Percentiles rank a stretch among this genome's conserved stretches.
Evolutionary conservation across 2,329 filamentous ascomycete genomes (phyloP).

Genomic region (Pestalotiopsis sp.): DNA sequence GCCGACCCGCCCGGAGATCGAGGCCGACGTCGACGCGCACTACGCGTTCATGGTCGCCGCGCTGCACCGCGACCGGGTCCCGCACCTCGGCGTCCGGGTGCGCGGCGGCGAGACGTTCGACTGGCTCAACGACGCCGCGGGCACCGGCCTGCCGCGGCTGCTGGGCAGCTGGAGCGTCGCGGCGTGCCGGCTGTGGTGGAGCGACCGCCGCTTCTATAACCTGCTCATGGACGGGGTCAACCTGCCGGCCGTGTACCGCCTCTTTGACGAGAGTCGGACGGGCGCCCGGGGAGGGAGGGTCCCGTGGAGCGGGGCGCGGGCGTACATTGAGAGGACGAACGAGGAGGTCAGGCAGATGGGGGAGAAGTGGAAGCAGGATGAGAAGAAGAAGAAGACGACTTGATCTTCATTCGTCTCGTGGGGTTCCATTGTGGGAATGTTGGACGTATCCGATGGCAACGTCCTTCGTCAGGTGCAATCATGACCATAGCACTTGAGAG

Average conservation of each 20-base stretch:
- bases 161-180: neutral
- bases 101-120: neutral
- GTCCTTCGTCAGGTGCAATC: too few relatives aligned
- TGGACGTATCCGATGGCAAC: too few relatives aligned
- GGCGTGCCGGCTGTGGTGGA: slow-evolving; percentile 9
- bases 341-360: neutral
- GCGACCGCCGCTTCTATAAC: neutral
- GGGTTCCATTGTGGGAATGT: neutral
- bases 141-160: neutral
- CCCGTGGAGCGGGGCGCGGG: slow-evolving; percentile 1
- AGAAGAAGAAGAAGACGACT: neutral
- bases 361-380: neutral
- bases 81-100: neutral
- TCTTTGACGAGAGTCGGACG: neutral
- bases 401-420: neutral
- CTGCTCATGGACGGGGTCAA: slow-evolving; percentile 7
- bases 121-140: slow-evolving; percentile 3
- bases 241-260: slow-evolving; percentile 1
- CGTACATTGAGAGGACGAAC: neutral
- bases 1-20: neutral
- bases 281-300: neutral
- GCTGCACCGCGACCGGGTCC: neutral
- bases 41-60: neutral
- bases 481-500: too few relatives aligned
- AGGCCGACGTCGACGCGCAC: neutral